Percentiles rank a stretch among this genome's conserved stretches.
Conservation (phyloP, 1,284 basidiomycete genomes). For the Cryptococcus sp. region DNA sequence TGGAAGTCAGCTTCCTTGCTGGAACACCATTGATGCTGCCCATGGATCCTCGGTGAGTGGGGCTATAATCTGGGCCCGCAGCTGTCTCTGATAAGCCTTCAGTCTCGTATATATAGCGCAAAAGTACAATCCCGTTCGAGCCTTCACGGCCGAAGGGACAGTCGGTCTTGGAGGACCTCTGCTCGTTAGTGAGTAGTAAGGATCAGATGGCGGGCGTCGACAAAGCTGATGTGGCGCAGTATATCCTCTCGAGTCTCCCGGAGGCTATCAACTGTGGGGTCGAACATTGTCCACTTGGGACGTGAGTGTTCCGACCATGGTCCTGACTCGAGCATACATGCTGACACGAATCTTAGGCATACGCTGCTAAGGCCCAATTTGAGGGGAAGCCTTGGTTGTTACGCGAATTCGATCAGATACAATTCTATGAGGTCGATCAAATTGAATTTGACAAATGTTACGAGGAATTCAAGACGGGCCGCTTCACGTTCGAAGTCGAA, state of each 20-base stretch:
- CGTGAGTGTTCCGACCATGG: conserved; percentile 7
- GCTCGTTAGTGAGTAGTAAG: conserved; percentile 27
- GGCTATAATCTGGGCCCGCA: neutral
- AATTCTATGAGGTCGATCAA: conserved; percentile 42
- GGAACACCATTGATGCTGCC: conserved; percentile 43
- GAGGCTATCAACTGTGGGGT: conserved; percentile 66
- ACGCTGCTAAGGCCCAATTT: conserved; percentile 34
- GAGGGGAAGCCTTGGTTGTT: conserved; percentile 63
- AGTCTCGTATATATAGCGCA: conserved; percentile 40
- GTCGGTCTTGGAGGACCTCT: conserved; percentile 56
- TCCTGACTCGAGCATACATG: neutral
- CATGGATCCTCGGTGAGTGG: conserved; percentile 59
- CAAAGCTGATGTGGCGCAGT: conserved; percentile 58
- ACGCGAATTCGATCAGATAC: conserved; percentile 66
- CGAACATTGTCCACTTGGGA: conserved; percentile 43
- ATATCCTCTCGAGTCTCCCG: conserved; percentile 67
- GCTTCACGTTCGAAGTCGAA: conserved; percentile 61
- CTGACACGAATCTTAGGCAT: conserved; percentile 56
- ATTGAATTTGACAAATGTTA: conserved; percentile 56
- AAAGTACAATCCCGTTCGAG: conserved; percentile 54
- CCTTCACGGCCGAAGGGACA: conserved; percentile 56
- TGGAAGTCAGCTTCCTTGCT: conserved; percentile 40
- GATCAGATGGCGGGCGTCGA: neutral
- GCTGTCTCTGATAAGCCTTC: neutral
- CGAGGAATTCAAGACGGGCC: conserved; percentile 63